These are phyloP conservation scores for Zalerion maritima DNA, from an alignment of 495 filamentous ascomycete genomes.

Conservation along the genomic window DNA sequence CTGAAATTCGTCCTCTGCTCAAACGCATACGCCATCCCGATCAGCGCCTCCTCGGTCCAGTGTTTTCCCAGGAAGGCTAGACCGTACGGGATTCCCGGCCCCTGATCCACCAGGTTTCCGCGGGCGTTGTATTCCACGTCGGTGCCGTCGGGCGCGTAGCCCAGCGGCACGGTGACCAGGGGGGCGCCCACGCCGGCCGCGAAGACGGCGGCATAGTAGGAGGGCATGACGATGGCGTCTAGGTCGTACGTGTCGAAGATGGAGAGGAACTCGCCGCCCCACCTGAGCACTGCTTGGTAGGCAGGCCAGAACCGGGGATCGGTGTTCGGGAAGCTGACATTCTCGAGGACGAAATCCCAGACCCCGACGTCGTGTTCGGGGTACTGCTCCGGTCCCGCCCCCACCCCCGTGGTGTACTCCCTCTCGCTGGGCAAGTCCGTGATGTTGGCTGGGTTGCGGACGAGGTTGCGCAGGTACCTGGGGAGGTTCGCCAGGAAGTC, in stretches of 20 bases:
- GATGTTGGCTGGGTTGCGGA: constrained; percentile 32
- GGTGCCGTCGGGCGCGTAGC: constrained; percentile 7
- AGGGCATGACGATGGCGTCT: constrained; percentile 30
- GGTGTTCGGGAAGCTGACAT: constrained; percentile 24
- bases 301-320: constrained; percentile 27
- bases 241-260: constrained; percentile 20
- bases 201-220: constrained; percentile 10
- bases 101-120: constrained; percentile 1
- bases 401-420: constrained; percentile 16
- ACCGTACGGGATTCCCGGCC: constrained; percentile 35
- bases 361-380: constrained; percentile 17
- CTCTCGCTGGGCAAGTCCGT: constrained; percentile 14
- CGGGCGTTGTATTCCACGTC: neutral
- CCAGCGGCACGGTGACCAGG: constrained; percentile 29
- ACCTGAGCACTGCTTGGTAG: constrained; percentile 20
- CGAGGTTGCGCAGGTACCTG: constrained; percentile 30
- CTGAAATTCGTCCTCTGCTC: constrained; percentile 47
- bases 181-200: constrained; percentile 22
- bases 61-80: constrained; percentile 41
- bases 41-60: constrained; percentile 40
- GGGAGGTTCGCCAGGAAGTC: constrained; percentile 31
- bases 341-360: constrained; percentile 21
- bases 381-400: constrained; percentile 17
- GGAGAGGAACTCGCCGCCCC: constrained; percentile 16
- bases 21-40: constrained; percentile 54